Conservation (phyloP, 176 grass and related monocot genomes). For the Metroxylon sagu region DNA sequence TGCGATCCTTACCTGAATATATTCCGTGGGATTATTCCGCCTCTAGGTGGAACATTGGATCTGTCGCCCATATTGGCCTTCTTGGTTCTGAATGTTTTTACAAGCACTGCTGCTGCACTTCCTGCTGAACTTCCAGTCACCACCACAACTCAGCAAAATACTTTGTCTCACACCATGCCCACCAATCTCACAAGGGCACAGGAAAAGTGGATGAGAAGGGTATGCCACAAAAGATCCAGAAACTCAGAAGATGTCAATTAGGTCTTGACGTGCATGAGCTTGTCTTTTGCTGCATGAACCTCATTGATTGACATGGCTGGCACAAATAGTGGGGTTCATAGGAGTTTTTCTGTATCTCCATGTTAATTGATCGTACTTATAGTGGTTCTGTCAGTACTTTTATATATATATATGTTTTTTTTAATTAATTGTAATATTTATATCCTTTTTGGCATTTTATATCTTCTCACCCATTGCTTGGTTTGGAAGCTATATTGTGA, state of each 20-base stretch:
- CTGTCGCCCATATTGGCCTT: conserved; percentile 96
- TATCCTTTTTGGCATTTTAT: no score
- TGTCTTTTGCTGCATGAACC: no score
- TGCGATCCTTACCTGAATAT: conserved; percentile 88
- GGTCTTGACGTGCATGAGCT: no score
- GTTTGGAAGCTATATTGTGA: no score
- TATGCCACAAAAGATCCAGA: conserved; percentile 32
- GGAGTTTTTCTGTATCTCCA: no score
- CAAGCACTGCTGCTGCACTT: conserved; percentile 79
- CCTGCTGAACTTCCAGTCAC: conserved; percentile 69
- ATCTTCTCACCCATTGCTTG: no score
- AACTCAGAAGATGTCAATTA: not conserved
- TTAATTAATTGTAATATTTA: no score
- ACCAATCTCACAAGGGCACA: conserved; percentile 31
- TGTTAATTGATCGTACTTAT: no score
- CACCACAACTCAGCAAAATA: conserved; percentile 9
- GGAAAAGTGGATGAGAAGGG: conserved; percentile 71
- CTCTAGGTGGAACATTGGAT: conserved; percentile 74
- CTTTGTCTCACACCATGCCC: not conserved
- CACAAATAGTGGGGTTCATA: no score
- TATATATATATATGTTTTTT: no score
- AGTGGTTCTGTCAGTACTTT: no score
- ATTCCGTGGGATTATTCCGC: conserved; percentile 93
- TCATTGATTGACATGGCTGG: no score
- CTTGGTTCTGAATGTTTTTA: conserved; percentile 76